Conservation (phyloP, 805 yeast genomes). For the Cyberlindnera euphorbiae region DNA sequence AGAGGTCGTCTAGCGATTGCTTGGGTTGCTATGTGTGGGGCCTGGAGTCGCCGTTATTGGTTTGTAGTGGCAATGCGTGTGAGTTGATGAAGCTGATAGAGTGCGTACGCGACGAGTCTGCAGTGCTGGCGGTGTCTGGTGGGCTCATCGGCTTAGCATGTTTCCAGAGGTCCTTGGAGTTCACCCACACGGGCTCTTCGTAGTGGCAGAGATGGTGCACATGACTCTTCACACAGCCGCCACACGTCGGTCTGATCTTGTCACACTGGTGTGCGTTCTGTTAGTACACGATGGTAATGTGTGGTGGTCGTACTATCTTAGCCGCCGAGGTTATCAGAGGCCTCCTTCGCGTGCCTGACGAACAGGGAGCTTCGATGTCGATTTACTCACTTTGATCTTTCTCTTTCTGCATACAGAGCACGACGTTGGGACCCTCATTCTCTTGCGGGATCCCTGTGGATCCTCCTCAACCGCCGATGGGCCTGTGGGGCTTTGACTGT, state of each 20-base stretch:
- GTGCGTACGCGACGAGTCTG: no score
- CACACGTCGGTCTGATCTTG: constrained; percentile 46
- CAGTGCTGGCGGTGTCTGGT: neutral
- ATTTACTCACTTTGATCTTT: constrained; percentile 31
- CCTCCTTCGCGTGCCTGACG: no score
- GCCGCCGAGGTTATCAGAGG: neutral
- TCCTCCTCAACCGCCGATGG: neutral
- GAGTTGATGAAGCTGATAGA: no score
- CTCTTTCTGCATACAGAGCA: constrained; percentile 45
- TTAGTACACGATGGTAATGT: no score
- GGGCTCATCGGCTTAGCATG: constrained; percentile 26
- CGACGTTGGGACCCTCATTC: constrained; percentile 44
- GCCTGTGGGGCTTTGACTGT: neutral
- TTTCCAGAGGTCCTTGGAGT: constrained; percentile 41
- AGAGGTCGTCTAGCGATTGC: constrained; percentile 28
- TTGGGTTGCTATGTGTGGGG: neutral
- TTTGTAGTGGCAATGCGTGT: no score
- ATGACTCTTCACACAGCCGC: constrained; percentile 50
- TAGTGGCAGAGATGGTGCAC: constrained; percentile 53
- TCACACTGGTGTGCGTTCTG: constrained; percentile 30
- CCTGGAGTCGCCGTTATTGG: no score
- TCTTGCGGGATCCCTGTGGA: constrained; percentile 25
- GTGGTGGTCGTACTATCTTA: no score
- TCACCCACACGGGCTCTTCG: constrained; percentile 54
- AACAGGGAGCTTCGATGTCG: no score